Evolutionary conservation across 2,329 filamentous ascomycete species (phyloP), one percentile per base, ranked within the genome.

Genomic region (Trichothecium sympodiale): DNA sequence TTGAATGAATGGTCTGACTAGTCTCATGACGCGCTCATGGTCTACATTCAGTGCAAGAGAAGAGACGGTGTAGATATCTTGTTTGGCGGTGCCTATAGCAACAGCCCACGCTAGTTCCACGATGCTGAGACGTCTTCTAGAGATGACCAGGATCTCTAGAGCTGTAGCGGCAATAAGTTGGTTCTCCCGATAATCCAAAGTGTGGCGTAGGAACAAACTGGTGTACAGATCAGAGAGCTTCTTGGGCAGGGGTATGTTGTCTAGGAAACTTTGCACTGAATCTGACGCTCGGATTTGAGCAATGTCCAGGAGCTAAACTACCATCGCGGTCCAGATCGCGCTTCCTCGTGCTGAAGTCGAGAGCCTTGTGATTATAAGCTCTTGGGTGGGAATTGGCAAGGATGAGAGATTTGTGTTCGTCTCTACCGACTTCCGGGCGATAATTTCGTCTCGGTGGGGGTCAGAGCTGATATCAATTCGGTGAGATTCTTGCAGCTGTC

Each of bases 51-150:
- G 29, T 33, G 18, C 23, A 7, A 39, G 35, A 37, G 31, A 36
- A 10, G 47, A 34, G 17, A 52, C 41, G 13, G 45, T 49, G 17
- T 43, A 47, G 31, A 52, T 30, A 30, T 47, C 40, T 15, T 33
- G 13, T 7, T 14, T 14, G 18, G 43, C 14, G 2, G 34, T 29
- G 26, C 33, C 45, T 36, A 54, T 41, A 16, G 46, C 40, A 25
- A 43, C 43, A 8, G 52, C 52, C 50, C 50, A 54, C 10, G 45
- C 41, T 14, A 55, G 46, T 37, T 55, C 51, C 3, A 50, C 34
- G 14, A 53, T 51, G 38, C 50, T 53, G 4, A 54, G 42, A 25
- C 48, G 45, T 43, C 51, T 49, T 39, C 43, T 44, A 31, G 41
- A 23, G 33, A 40, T 37, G 31, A 45, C 46, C 8, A 55, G 46